phyloP scores from a whole-genome alignment of 768 basidiomycete species.

The Trametes punicea region DNA sequence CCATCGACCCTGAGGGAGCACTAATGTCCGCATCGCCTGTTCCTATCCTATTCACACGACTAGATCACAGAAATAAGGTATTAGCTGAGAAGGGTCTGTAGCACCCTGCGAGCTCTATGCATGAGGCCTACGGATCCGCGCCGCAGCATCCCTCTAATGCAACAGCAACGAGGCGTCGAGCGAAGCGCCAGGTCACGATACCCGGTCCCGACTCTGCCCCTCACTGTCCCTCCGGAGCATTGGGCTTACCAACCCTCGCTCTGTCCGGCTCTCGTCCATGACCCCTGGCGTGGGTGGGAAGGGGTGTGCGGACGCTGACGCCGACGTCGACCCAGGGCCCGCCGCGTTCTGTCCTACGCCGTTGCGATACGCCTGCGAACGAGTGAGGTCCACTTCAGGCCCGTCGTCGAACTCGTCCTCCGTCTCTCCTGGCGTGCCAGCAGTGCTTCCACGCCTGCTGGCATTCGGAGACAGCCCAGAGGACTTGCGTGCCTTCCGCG shows the following conservation, averaged over 20 bases:
- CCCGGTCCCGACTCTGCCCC: slow-evolving; percentile 23
- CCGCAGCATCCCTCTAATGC: background rate
- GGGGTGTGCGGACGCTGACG: slow-evolving; percentile 33
- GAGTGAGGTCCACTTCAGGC: slow-evolving; percentile 29
- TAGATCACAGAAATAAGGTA: slow-evolving; percentile 16
- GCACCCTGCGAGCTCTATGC: background rate
- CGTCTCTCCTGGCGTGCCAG: slow-evolving; percentile 33
- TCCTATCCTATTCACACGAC: slow-evolving; percentile 5
- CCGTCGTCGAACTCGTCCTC: slow-evolving; percentile 39
- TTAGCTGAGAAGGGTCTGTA: background rate
- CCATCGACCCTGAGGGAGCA: background rate
- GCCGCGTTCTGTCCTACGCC: slow-evolving; percentile 27
- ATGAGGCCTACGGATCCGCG: background rate
- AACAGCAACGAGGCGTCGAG: background rate
- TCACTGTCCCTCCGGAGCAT: slow-evolving; percentile 47
- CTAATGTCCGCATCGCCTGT: background rate
- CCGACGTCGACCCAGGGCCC: slow-evolving; percentile 37
- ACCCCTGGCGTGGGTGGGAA: slow-evolving; percentile 33
- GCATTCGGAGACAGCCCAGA: slow-evolving; percentile 27
- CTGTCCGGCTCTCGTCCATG: slow-evolving; percentile 52
- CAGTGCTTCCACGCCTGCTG: slow-evolving; percentile 25
- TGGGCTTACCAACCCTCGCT: slow-evolving; percentile 64
- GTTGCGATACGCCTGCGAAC: slow-evolving; percentile 12
- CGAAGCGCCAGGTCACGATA: slow-evolving; percentile 1
- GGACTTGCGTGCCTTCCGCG: slow-evolving; percentile 59